Evolutionary conservation across 2,329 filamentous ascomycete genomes (phyloP).

Genomic region (Chalara sp.): DNA sequence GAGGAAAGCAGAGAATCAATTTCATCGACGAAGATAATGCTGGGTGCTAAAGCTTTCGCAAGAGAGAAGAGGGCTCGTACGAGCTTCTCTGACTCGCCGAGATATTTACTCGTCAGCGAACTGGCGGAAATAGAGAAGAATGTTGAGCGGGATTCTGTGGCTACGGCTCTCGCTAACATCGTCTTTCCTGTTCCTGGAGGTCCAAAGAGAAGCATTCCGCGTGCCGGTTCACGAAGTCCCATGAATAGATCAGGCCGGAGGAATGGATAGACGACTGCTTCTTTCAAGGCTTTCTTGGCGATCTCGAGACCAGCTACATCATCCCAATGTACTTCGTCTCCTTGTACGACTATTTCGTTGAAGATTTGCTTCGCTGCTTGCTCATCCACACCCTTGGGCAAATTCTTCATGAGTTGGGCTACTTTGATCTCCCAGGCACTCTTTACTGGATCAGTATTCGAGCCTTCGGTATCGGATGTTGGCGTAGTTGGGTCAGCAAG

Average conservation of each 20-base stretch:
- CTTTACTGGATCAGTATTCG: constrained; percentile 35
- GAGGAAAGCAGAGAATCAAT: constrained; percentile 91
- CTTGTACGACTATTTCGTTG: constrained; percentile 91
- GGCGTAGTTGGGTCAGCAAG: constrained; percentile 33
- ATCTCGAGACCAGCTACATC: constrained; percentile 88
- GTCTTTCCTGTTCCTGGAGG: constrained; percentile 98
- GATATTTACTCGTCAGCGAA: constrained; percentile 89
- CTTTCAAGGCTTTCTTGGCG: constrained; percentile 86
- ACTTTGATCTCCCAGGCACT: constrained; percentile 56
- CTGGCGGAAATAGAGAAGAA: constrained; percentile 97
- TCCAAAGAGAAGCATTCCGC: constrained; percentile 93
- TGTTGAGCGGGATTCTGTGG: constrained; percentile 88
- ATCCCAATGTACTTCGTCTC: constrained; percentile 90
- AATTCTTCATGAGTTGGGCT: constrained; percentile 60
- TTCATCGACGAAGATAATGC: constrained; percentile 97
- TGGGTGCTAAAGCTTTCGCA: constrained; percentile 84
- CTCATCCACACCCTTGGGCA: constrained; percentile 78
- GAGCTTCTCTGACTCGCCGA: constrained; percentile 94
- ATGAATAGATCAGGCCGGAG: constrained; percentile 92
- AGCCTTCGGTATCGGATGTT: constrained; percentile 38
- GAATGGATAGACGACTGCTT: constrained; percentile 96
- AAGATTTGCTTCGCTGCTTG: constrained; percentile 83
- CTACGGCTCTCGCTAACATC: constrained; percentile 91
- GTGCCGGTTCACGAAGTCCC: constrained; percentile 85
- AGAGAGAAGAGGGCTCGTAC: constrained; percentile 85